Evolutionary conservation across 2,329 filamentous ascomycete species (phyloP).

Genomic region (Penicillium paneum): DNA sequence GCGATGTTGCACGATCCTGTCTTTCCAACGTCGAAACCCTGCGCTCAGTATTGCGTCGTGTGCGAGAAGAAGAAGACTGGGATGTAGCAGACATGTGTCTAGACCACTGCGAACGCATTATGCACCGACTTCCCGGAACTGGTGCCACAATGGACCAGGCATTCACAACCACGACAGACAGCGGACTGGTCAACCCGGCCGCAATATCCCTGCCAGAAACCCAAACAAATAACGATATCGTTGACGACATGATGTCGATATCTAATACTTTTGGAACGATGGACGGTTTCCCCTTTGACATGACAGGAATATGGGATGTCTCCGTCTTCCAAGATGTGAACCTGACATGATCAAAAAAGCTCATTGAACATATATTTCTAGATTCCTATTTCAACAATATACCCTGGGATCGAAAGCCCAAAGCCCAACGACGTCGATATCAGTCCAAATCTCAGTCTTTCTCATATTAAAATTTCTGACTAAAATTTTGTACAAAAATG

Average conservation of each 20-base stretch:
- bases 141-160: conserved; percentile 19
- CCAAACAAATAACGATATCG: conserved; percentile 46
- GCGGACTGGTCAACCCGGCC: conserved; percentile 37
- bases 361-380: conserved; percentile 6
- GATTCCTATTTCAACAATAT: conserved; percentile 17
- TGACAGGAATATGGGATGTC: conserved; percentile 47
- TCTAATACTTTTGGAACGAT: conserved; percentile 46
- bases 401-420: conserved; percentile 15
- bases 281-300: conserved; percentile 47
- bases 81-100: conserved; percentile 56
- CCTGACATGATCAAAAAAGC: conserved; percentile 16
- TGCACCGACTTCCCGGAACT: conserved; percentile 40
- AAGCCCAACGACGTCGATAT: conserved; percentile 11
- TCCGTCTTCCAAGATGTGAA: conserved; percentile 43
- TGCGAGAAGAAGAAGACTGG: conserved; percentile 52
- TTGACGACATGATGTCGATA: conserved; percentile 48
- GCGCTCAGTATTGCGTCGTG: conserved; percentile 47
- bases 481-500: conserved; percentile 28
- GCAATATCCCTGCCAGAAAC: conserved; percentile 43
- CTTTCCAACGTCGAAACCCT: conserved; percentile 49
- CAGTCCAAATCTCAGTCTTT: conserved; percentile 18
- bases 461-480: conserved; percentile 24
- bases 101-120: conserved; percentile 48
- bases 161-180: conserved; percentile 21
- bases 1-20: conserved; percentile 45